Evolutionary conservation across 805 yeast genomes (phyloP), one percentile per base, ranked within the genome.

Genomic region (Candida caryicola): DNA sequence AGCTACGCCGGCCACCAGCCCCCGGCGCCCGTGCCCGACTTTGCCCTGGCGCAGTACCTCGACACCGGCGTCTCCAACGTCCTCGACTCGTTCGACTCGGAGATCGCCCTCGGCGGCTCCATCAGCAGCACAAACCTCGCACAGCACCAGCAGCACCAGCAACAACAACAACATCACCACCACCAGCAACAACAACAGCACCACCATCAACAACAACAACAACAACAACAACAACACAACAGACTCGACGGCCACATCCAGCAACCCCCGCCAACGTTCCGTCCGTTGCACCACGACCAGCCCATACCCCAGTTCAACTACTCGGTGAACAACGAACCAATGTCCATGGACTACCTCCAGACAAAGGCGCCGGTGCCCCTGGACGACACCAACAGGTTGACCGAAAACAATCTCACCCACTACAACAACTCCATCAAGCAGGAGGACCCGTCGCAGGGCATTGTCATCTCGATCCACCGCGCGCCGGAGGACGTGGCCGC

Each of bases 401-500:
- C 46, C 6, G 50, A 49, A 37, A 46, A 47, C 30, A 54, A 53
- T 37, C 37, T 52, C 19, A 40, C 40, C 23, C 48, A 42, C 36
- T 50, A 51, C 38, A 51, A 41, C 33, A 45, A 52, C 7, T 35
- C 41, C 2, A 35, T 35, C 23, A 40, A 36, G n/a, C 40, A 40
- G 19, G 21, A 29, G 14, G 45, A 37, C 30, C 34, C 23, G 5
- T 41, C 36, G 17, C 32, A 33, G 18, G 45, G 44, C 19, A 45
- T 47, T 17, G 47, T 46, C 17, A 48, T 51, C 18, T 48, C 57
- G 21, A 54, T 54, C 26, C 53, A 56, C 2, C 52, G 39, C 17
- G 50, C 68, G 2, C 67, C 76, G 4, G 72, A 69, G n/a, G 60
- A 51, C 5, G 55, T 62, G 5, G 59, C 57, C 2, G 71, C 71